A percentile compares a stretch with the other conserved stretches of the same genome.
These are phyloP conservation scores for Dicorynia guianensis DNA, from an alignment of 306 rosid genomes.

Conservation along the genomic window DNA sequence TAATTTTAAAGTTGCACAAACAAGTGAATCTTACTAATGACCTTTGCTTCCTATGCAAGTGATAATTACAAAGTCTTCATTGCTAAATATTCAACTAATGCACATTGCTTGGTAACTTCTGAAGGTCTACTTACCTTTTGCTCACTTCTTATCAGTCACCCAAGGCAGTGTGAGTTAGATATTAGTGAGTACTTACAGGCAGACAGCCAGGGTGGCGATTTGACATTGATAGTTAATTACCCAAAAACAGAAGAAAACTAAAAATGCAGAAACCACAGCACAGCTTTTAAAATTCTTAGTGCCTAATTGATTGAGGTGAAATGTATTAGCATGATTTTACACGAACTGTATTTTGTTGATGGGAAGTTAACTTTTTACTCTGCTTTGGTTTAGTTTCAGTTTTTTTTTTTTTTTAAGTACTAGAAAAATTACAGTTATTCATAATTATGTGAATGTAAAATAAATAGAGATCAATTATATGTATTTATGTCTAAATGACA, in stretches of 20 bases:
- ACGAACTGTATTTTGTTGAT: neutral
- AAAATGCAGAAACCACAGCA: neutral
- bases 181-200: neutral
- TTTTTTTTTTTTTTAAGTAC: too few relatives aligned
- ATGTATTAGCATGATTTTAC: neutral
- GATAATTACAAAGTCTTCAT: neutral
- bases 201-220: neutral
- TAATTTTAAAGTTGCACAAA: slow-evolving; percentile 26
- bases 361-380: neutral
- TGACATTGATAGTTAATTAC: slow-evolving; percentile 22
- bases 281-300: neutral
- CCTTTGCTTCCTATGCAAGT: neutral
- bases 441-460: too few relatives aligned
- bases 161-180: neutral
- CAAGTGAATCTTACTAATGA: neutral
- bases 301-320: neutral
- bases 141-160: slow-evolving; percentile 17
- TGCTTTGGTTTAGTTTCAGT: slow-evolving; percentile 4
- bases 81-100: neutral
- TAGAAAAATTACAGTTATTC: too few relatives aligned
- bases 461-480: too few relatives aligned
- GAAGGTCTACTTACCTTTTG: slow-evolving; percentile 17
- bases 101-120: neutral
- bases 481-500: too few relatives aligned
- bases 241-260: neutral